A percentile compares a stretch with the other conserved stretches of the same genome.
These are phyloP conservation scores for Cymbopogon citratus DNA, from an alignment of 176 grass and related monocot genomes.

Conservation along the genomic window DNA sequence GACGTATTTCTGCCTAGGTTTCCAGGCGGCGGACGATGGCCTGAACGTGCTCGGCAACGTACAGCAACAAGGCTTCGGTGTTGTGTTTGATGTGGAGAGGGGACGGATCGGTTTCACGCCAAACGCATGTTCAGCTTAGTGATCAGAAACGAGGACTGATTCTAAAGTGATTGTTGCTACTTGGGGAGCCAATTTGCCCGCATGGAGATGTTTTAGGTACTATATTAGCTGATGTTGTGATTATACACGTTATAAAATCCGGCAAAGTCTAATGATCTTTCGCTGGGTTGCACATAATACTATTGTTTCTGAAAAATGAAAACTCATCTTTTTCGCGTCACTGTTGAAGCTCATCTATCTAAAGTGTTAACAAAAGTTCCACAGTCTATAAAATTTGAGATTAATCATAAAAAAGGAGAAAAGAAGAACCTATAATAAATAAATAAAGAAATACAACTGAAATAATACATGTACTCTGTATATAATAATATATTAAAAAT, in stretches of 20 bases:
- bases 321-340: constrained; percentile 64
- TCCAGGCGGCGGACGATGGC: constrained; percentile 39
- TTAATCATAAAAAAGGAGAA: too few species aligned
- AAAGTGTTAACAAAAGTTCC: too few species aligned
- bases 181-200: not conserved
- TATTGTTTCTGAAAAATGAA: too few species aligned
- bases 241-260: not conserved
- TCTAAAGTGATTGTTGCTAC: not conserved
- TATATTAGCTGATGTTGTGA: not conserved
- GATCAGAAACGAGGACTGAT: not conserved
- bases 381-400: too few species aligned
- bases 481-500: too few species aligned
- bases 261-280: constrained; percentile 14
- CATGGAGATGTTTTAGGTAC: not conserved
- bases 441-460: too few species aligned
- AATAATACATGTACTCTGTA: too few species aligned
- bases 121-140: constrained; percentile 22
- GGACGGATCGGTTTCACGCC: constrained; percentile 50
- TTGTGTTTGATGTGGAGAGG: constrained; percentile 67
- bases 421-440: too few species aligned
- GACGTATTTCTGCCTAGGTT: constrained; percentile 45
- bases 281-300: constrained; percentile 59
- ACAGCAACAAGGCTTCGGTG: constrained; percentile 62
- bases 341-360: not conserved
- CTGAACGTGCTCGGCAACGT: constrained; percentile 74